Evolutionary conservation across 2,329 filamentous ascomycete species (phyloP), one percentile per base, ranked within the genome.

Genomic region (Trichoderma citrinoviride): DNA sequence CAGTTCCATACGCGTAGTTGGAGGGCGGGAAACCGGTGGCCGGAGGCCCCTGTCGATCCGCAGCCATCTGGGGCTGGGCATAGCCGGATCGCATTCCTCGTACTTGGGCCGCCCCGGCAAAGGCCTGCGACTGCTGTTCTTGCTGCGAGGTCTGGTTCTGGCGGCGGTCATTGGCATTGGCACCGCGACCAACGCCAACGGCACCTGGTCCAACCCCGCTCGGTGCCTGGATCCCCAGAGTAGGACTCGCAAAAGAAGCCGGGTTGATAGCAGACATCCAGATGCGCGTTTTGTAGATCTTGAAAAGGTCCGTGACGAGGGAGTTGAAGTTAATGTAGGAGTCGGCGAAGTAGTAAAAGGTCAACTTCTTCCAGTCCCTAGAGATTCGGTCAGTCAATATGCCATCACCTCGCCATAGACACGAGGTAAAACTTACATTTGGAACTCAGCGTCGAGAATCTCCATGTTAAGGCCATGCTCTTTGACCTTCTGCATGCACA

Each of bases 231-330:
- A 93, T 80, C 27, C 90, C 90, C 55, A 91, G 81, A 3, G 87
- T 87, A 19, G 91, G 90, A 68, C 88, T 93, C 25, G 91, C 91
- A 76, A 98, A 97, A 0, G 94, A 97, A 5, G 94, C 95, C 7
- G 95, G 95, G 75, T 99, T 99, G 77, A 99, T 96, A 4, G 95
- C 95, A 5, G 94, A 98, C 92, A 99, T 97, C 95, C 95, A 99
- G 72, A 99, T 99, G 71, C 96, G 88, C 23, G 94, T 97, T 82
- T 99, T 99, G 84, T 98, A 99, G 68, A 98, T 94, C 79, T 98
- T 98, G 85, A 98, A 99, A 14, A 99, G 83, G 75, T 99, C 95
- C 0, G 93, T 97, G 61, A 99, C 95, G 17, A 99, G 86, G 2
- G 92, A 92, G 76, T 99, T 99, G 84, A 99, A 99, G 80, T 98